A percentile compares a stretch with the other conserved stretches of the same genome.
Evolutionary conservation across 306 rosid genomes (phyloP).

Genomic region (Quercus ilex): DNA sequence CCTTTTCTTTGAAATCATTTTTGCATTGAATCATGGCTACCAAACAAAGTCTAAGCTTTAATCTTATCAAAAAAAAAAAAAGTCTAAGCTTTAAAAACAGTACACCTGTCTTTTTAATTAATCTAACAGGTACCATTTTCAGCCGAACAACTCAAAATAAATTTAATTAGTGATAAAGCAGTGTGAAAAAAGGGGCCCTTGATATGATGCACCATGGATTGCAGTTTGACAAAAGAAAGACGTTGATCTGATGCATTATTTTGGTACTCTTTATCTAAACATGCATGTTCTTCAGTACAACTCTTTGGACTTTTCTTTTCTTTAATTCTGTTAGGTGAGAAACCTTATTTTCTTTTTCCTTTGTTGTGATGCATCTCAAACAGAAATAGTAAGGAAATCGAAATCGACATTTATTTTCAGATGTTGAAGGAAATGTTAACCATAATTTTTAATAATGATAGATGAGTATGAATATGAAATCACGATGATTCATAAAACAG

Average conservation of each 20-base stretch:
- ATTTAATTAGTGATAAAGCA: not conserved
- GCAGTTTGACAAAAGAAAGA: conserved; percentile 3
- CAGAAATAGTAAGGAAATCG: not conserved
- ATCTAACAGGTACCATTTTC: not conserved
- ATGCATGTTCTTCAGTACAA: conserved; percentile 12
- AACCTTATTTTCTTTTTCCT: not conserved
- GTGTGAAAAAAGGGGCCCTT: conserved; percentile 7
- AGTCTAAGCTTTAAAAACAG: not conserved
- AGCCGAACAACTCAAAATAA: not conserved
- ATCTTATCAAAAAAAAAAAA: not conserved
- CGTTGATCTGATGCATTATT: conserved; percentile 10
- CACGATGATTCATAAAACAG: not conserved
- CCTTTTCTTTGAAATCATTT: not conserved
- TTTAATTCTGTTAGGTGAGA: conserved; percentile 11
- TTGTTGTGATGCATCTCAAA: not conserved
- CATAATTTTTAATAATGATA: not conserved
- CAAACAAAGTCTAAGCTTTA: not conserved
- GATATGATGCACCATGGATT: conserved; percentile 22
- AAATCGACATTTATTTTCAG: not conserved
- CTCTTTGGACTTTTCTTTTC: conserved; percentile 18
- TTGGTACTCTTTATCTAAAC: conserved; percentile 8
- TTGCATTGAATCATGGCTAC: not conserved
- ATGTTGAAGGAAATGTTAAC: not conserved
- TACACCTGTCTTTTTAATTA: not conserved
- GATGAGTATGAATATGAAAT: not conserved